Conservation (phyloP, 1,284 basidiomycete genomes). For the Ustilago lituana region DNA sequence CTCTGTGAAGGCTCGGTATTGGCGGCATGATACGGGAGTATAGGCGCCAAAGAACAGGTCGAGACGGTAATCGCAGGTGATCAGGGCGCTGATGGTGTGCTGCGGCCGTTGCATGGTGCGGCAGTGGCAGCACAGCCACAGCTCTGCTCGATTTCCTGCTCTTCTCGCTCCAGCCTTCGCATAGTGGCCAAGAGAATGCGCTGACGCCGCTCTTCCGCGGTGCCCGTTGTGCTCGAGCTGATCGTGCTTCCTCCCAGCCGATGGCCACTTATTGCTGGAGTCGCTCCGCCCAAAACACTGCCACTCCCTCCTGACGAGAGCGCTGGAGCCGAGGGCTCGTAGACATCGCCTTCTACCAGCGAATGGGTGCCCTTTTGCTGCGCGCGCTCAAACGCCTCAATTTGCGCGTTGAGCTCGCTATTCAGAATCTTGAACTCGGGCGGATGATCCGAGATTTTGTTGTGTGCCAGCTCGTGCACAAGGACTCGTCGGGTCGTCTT, state of each 20-base stretch:
- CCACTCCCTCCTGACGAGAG: background rate
- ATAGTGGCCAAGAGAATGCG: slow-evolving; percentile 48
- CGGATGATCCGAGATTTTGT: slow-evolving; percentile 56
- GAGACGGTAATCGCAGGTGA: no score
- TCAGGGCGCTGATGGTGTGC: slow-evolving; percentile 5
- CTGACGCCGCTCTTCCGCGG: slow-evolving; percentile 37
- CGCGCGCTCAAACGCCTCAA: slow-evolving; percentile 50
- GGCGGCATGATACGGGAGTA: no score
- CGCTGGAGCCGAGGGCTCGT: slow-evolving; percentile 30
- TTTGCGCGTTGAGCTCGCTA: slow-evolving; percentile 58
- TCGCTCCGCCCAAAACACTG: background rate
- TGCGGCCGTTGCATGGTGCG: slow-evolving; percentile 4
- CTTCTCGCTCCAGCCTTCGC: slow-evolving; percentile 46
- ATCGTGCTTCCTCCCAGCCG: slow-evolving; percentile 10
- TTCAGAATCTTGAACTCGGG: slow-evolving; percentile 63
- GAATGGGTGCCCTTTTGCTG: slow-evolving; percentile 26
- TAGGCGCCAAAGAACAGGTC: background rate
- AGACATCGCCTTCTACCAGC: slow-evolving; percentile 43
- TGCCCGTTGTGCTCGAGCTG: background rate
- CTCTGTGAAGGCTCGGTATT: background rate
- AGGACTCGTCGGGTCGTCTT: slow-evolving; percentile 58
- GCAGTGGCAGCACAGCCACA: slow-evolving; percentile 28
- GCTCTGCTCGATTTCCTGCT: slow-evolving; percentile 43
- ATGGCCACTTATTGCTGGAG: no score
- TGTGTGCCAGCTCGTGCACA: slow-evolving; percentile 63